Evolutionary conservation across 2,329 filamentous ascomycete species (phyloP).

Genomic region (Diaporthe ampelina): DNA sequence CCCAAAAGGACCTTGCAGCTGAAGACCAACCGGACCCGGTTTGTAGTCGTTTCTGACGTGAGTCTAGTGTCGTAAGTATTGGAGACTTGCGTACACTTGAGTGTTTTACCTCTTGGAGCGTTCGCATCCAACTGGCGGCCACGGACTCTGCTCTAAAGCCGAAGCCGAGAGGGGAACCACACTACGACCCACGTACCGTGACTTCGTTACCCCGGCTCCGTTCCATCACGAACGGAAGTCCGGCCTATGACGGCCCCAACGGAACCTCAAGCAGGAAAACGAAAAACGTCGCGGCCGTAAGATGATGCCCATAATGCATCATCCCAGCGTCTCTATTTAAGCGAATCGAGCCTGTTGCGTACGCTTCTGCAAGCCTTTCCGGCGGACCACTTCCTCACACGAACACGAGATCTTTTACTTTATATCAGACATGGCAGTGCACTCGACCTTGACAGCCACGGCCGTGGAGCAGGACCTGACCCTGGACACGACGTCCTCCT

Average conservation of each 20-base stretch:
- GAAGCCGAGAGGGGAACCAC: slow-evolving; percentile 6
- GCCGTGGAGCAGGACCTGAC: not conserved
- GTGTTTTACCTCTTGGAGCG: not conserved
- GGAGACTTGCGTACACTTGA: not conserved
- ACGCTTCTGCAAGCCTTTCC: too few relatives aligned
- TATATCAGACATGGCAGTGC: not conserved
- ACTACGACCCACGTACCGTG: not conserved
- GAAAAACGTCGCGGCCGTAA: too few relatives aligned
- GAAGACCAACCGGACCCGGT: not conserved
- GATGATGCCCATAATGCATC: not conserved
- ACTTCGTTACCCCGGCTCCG: not conserved
- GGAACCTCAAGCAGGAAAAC: not conserved
- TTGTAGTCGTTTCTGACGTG: not conserved
- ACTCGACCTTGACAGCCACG: not conserved
- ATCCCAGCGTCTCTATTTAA: not conserved
- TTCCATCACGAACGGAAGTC: not conserved
- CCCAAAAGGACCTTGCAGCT: not conserved
- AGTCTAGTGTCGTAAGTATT: not conserved
- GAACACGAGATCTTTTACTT: too few relatives aligned
- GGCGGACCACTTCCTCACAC: not conserved
- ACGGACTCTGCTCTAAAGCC: slow-evolving; percentile 3
- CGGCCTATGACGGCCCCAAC: not conserved
- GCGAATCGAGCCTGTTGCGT: too few relatives aligned
- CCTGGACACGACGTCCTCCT: not conserved
- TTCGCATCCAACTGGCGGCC: not conserved